These are phyloP conservation scores for Diaporthe australafricana DNA, from an alignment of 2,329 filamentous ascomycete genomes.

Conservation along the genomic window DNA sequence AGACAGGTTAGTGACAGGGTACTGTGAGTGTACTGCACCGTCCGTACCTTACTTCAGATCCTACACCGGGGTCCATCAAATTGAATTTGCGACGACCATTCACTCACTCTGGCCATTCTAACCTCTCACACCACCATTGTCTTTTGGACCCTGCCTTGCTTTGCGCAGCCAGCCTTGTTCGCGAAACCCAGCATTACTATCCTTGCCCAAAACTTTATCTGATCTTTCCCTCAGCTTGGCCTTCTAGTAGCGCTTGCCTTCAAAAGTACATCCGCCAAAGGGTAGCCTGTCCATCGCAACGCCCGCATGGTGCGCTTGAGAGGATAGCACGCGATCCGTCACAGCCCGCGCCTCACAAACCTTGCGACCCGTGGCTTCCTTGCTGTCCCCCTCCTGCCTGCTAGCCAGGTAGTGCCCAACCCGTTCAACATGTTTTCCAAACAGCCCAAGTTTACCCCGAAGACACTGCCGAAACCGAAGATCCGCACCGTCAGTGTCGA, in stretches of 20 bases:
- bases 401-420: background rate
- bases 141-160: slow-evolving; percentile 20
- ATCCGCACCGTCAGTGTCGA: slow-evolving; percentile 36
- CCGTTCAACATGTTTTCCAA: slow-evolving; percentile 34
- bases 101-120: background rate
- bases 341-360: slow-evolving; percentile 8
- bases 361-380: background rate
- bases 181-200: background rate
- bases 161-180: slow-evolving; percentile 3
- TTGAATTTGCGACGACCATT: slow-evolving; percentile 18
- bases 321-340: slow-evolving; percentile 21
- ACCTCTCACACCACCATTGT: slow-evolving; percentile 28
- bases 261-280: background rate
- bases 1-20: slow-evolving; percentile 4
- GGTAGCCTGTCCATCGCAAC: background rate
- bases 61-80: slow-evolving; percentile 23
- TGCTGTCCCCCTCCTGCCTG: background rate
- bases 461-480: slow-evolving; percentile 33
- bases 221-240: background rate
- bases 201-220: background rate
- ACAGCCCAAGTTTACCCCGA: slow-evolving; percentile 33
- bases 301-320: slow-evolving; percentile 12
- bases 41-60: background rate
- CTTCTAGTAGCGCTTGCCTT: background rate
- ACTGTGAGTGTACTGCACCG: background rate